Evolutionary conservation across 257 asterid genomes (phyloP).

Genomic region (Coffea canephora): DNA sequence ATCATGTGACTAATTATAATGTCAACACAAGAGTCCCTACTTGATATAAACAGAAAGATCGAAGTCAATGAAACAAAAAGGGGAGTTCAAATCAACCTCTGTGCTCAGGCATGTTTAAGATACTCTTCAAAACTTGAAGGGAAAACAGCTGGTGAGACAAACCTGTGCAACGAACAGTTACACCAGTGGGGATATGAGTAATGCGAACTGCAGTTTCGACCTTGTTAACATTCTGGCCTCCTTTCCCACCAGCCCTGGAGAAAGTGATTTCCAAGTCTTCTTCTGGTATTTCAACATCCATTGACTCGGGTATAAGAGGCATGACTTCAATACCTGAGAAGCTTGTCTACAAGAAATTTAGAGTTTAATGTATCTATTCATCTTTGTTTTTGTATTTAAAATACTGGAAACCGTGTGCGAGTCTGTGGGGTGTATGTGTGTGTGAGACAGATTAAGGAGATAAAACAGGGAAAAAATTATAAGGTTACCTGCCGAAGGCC

Average conservation of each 20-base stretch:
- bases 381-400: neutral
- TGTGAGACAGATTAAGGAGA: neutral
- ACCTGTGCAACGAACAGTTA: constrained; percentile 91
- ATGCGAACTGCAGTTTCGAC: constrained; percentile 96
- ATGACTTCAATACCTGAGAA: constrained; percentile 94
- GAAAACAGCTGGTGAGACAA: constrained; percentile 18
- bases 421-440: no score
- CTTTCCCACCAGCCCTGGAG: constrained; percentile 94
- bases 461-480: neutral
- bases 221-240: constrained; percentile 97
- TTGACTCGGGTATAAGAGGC: constrained; percentile 93
- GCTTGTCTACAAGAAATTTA: constrained; percentile 65
- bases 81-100: no score
- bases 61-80: neutral
- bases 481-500: constrained; percentile 88
- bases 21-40: neutral
- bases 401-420: no score
- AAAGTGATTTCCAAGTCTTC: constrained; percentile 83
- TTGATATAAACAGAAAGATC: neutral
- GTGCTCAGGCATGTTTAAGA: neutral
- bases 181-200: constrained; percentile 92
- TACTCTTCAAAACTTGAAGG: neutral
- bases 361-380: neutral
- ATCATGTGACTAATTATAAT: neutral
- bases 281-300: constrained; percentile 84